Evolutionary conservation across 768 basidiomycete species (phyloP), one percentile per base, ranked within the genome.

Genomic region (Mycena chlorophos): DNA sequence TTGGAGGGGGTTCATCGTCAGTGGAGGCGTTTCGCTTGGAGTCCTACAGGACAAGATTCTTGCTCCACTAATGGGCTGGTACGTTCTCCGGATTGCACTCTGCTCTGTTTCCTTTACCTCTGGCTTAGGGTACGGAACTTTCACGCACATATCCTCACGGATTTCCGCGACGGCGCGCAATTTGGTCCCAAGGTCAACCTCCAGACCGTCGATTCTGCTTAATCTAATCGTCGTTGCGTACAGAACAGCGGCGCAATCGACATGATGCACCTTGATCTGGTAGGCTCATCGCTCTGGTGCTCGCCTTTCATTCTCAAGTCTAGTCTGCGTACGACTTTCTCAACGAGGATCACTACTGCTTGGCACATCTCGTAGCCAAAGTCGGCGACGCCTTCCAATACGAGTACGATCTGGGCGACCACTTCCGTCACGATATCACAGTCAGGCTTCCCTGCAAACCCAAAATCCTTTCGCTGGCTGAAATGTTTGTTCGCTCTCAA

Each of bases 1-100:
- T 51, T 63, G 62, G 66, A 55, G 65, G 34, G 54, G 67, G 20
- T 62, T 67, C 53, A 43, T 65, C 30, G 61, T 66, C 23, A 66
- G 64, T 34, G 67, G 62, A 31, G 67, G 67, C 20, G 63, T 68
- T 54, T 66, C 66, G 26, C 37, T 68, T 27, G 62, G 62, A 22
- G 64, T 64, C 16, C 61, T 68, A 31, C 67, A 68, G 49, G 67
- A 66, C 51, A 68, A 68, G 30, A 56, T 68, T 49, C 43, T 68
- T 29, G 58, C 65, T 10, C 67, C 67, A 23, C 46, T 68, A 22
- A 62, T 68, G 62, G 65, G 67, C 45, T 68, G 67, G 67, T 63
- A 40, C 31, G 62, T 52, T 27, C 27, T 26, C 51, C 51, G 28
- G 25, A 34, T 34, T 49, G 6, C 28, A 29, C 45, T 48, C 19